Conservation (phyloP, 371 early-diverging fungal genomes). For the Mortierella sp. region DNA sequence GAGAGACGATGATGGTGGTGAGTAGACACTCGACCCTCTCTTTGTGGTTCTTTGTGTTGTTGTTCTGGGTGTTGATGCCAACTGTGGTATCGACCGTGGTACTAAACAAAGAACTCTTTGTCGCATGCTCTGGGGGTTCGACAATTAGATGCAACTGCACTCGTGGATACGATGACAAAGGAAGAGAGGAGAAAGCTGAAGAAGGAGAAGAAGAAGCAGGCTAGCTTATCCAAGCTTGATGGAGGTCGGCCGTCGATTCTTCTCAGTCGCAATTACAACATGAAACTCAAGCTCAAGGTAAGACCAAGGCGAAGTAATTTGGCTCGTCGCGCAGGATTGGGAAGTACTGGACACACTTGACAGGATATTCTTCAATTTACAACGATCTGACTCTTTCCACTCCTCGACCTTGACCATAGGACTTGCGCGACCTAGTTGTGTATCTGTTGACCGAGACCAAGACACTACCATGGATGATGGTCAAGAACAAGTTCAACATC, state of each 20-base stretch:
- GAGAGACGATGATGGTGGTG: background rate
- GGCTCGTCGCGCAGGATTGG: no score
- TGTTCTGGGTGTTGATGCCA: background rate
- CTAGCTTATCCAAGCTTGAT: slow-evolving; percentile 19
- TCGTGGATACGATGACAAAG: slow-evolving; percentile 12
- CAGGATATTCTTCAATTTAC: background rate
- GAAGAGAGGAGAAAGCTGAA: slow-evolving; percentile 31
- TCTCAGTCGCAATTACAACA: slow-evolving; percentile 28
- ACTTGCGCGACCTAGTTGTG: slow-evolving; percentile 39
- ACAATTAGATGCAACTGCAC: background rate
- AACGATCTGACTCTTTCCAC: background rate
- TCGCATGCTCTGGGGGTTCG: background rate
- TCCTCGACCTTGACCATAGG: slow-evolving; percentile 15
- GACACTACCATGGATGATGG: slow-evolving; percentile 55
- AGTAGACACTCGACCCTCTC: background rate
- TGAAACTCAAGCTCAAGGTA: slow-evolving; percentile 25
- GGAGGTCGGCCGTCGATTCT: slow-evolving; percentile 45
- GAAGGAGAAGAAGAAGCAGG: slow-evolving; percentile 26
- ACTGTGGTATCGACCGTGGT: background rate
- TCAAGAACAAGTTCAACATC: slow-evolving; percentile 54
- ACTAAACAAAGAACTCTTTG: background rate
- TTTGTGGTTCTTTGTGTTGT: background rate
- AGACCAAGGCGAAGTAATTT: background rate
- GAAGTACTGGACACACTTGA: background rate
- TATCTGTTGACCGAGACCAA: slow-evolving; percentile 48